phyloP scores from a whole-genome alignment of 768 basidiomycete species.

The Auriculariales sp. region DNA sequence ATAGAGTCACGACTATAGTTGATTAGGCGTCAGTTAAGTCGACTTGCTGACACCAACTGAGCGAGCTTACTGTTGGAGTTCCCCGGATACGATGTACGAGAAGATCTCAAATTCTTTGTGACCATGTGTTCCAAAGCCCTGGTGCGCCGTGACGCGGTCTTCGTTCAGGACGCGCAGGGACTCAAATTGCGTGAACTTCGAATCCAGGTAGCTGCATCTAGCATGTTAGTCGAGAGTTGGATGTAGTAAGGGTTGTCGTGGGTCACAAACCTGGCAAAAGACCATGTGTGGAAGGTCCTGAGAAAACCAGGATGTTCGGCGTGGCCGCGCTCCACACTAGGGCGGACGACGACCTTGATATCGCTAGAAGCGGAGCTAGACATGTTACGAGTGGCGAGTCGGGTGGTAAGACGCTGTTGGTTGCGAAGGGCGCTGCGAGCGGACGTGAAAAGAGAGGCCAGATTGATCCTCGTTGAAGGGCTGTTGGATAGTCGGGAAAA shows the following conservation, averaged over 20 bases:
- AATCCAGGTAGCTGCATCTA: constrained; percentile 43
- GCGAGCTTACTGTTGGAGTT: constrained; percentile 76
- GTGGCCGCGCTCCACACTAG: constrained; percentile 49
- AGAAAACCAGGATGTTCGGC: constrained; percentile 80
- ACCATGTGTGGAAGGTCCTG: constrained; percentile 77
- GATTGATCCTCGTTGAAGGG: too few species aligned
- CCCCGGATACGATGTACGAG: constrained; percentile 67
- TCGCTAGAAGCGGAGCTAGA: neutral
- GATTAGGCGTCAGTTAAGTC: too few species aligned
- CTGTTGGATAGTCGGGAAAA: neutral
- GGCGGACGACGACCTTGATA: constrained; percentile 33
- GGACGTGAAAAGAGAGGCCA: too few species aligned
- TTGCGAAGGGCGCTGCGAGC: too few species aligned
- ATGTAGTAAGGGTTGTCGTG: neutral
- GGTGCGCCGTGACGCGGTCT: constrained; percentile 60
- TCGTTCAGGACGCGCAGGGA: constrained; percentile 84
- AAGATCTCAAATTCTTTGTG: constrained; percentile 88
- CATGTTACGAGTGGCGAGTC: neutral
- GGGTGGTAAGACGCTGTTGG: neutral
- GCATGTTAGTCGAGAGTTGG: neutral
- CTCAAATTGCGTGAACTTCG: constrained; percentile 45
- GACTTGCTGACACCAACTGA: too few species aligned
- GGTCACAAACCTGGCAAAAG: constrained; percentile 45
- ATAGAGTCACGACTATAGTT: constrained; percentile 89
- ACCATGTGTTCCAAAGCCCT: constrained; percentile 76